phyloP scores from a whole-genome alignment of 768 basidiomycete genomes.

The Amanita pseudoporphyria region DNA sequence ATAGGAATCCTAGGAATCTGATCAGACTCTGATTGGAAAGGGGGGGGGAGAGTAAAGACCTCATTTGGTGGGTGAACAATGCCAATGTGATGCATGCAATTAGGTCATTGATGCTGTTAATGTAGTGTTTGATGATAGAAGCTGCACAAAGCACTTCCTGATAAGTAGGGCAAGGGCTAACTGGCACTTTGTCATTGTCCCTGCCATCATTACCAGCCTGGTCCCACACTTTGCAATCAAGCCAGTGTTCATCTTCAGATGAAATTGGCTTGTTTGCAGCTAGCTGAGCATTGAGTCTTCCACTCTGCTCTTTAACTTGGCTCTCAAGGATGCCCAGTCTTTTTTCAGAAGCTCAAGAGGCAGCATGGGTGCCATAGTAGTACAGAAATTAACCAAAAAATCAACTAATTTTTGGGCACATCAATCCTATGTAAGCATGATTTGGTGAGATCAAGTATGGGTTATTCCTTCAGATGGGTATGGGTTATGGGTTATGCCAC shows the following conservation, averaged over 20 bases:
- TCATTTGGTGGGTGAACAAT: conserved; percentile 12
- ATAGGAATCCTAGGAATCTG: no score
- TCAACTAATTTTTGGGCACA: not conserved
- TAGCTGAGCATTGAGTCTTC: not conserved
- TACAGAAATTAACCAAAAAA: not conserved
- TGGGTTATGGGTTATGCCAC: conserved; percentile 2
- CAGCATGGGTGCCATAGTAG: not conserved
- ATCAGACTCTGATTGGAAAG: no score
- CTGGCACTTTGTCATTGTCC: conserved; percentile 7
- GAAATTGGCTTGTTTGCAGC: not conserved
- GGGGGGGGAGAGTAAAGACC: no score
- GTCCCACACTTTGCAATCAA: conserved; percentile 14
- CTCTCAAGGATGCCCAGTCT: not conserved
- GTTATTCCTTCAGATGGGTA: not conserved
- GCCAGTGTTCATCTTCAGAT: no score
- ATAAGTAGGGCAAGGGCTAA: conserved; percentile 11
- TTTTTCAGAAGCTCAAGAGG: not conserved
- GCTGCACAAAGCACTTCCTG: conserved; percentile 13
- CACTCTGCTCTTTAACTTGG: not conserved
- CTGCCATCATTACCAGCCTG: conserved; percentile 11
- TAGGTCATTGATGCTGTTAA: conserved; percentile 13
- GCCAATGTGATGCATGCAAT: conserved; percentile 14
- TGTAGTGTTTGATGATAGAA: conserved; percentile 13
- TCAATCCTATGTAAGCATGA: conserved; percentile 1
- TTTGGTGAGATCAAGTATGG: conserved; percentile 3